Percentiles rank a stretch among this genome's conserved stretches.
Conservation (phyloP, 768 basidiomycete species). For the Scleroderma citrinum region DNA sequence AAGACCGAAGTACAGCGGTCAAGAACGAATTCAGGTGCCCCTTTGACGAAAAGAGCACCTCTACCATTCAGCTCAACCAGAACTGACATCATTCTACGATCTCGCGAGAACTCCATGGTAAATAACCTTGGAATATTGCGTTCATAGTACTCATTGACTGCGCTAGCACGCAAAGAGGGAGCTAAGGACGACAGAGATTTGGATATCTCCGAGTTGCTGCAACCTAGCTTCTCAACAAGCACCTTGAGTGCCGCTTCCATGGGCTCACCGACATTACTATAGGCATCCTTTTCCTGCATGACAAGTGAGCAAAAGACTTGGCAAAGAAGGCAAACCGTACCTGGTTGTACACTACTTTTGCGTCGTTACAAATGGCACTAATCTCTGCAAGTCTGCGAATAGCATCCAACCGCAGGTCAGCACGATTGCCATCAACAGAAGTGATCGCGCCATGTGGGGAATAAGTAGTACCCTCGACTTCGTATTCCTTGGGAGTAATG, state of each 20-base stretch:
- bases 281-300: constrained; percentile 67
- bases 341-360: constrained; percentile 78
- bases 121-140: constrained; percentile 68
- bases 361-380: constrained; percentile 89
- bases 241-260: constrained; percentile 97
- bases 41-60: constrained; percentile 89
- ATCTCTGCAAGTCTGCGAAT: constrained; percentile 88
- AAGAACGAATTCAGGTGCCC: constrained; percentile 92
- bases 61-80: constrained; percentile 63
- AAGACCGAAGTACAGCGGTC: constrained; percentile 79
- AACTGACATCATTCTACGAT: constrained; percentile 99
- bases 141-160: constrained; percentile 82
- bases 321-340: constrained; percentile 36
- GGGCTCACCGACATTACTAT: constrained; percentile 88
- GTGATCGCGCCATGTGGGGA: constrained; percentile 75
- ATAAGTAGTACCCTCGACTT: constrained; percentile 90
- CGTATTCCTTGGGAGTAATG: constrained; percentile 55
- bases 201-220: constrained; percentile 51
- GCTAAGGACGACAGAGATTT: constrained; percentile 54
- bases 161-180: constrained; percentile 63
- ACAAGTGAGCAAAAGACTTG: constrained; percentile 1
- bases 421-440: constrained; percentile 56
- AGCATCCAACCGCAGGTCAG: constrained; percentile 60
- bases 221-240: constrained; percentile 90
- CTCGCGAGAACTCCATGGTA: constrained; percentile 96